A percentile compares a stretch with the other conserved stretches of the same genome.
Conservation (phyloP, 768 basidiomycete species). For the Suillus variegatus region DNA sequence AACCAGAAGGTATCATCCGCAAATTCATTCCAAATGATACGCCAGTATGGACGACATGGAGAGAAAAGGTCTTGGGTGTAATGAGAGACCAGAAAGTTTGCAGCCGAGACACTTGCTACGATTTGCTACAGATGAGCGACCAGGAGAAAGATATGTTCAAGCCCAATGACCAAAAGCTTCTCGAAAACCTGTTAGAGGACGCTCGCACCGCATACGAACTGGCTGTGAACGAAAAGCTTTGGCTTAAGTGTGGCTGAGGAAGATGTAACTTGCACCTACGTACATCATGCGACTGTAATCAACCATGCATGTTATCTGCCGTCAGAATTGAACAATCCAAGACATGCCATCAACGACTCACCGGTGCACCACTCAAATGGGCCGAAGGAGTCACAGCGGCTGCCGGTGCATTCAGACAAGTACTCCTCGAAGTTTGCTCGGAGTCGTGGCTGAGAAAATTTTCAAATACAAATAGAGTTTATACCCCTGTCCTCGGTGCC, state of each 20-base stretch:
- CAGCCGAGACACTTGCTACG: neutral
- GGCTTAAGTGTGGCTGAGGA: neutral
- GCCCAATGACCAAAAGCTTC: neutral
- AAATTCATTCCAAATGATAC: slow-evolving; percentile 13
- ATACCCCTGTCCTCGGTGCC: too few species aligned
- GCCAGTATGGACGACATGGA: slow-evolving; percentile 9
- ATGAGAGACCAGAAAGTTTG: neutral
- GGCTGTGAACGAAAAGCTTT: neutral
- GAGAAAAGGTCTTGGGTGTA: neutral
- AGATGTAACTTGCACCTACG: neutral
- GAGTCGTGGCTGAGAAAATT: too few species aligned
- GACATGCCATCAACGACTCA: neutral
- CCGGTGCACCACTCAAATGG: neutral
- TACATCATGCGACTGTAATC: neutral
- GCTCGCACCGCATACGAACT: neutral
- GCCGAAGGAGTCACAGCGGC: neutral
- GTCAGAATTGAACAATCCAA: neutral
- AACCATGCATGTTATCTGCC: neutral
- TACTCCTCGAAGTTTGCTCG: too few species aligned
- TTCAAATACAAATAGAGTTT: too few species aligned
- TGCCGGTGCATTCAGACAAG: too few species aligned
- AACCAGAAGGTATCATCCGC: slow-evolving; percentile 2
- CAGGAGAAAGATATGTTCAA: neutral
- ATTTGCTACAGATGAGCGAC: neutral
- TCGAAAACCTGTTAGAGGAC: neutral